Evolutionary conservation across 2,329 filamentous ascomycete genomes (phyloP).

Genomic region (Sarocladium kiliense): DNA sequence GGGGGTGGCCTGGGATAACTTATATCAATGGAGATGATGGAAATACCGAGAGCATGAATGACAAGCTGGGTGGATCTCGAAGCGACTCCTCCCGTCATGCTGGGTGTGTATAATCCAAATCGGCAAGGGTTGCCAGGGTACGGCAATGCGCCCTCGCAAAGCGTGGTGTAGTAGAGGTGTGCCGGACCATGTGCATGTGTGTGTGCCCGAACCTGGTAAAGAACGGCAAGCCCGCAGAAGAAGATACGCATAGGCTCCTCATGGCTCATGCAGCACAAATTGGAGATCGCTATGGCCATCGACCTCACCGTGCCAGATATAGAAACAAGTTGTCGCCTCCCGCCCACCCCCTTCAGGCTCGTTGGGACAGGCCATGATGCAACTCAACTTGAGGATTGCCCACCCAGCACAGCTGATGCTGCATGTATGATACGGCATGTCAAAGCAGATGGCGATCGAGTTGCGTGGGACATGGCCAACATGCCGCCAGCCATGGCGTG

Average conservation of each 20-base stretch:
- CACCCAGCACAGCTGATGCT: not conserved
- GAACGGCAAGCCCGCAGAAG: conserved; percentile 5
- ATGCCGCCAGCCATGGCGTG: conserved; percentile 1
- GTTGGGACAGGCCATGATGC: conserved; percentile 7
- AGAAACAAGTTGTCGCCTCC: conserved; percentile 8
- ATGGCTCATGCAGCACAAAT: conserved; percentile 10
- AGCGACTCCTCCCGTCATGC: conserved; percentile 1
- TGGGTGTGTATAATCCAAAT: conserved; percentile 9
- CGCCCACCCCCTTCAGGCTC: not conserved
- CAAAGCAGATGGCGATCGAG: not conserved
- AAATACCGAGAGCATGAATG: conserved; percentile 10
- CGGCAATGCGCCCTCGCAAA: conserved; percentile 1
- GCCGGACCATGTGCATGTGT: not conserved
- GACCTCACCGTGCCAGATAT: conserved; percentile 4
- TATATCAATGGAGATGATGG: conserved; percentile 9
- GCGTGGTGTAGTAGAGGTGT: not conserved
- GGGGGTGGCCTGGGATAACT: conserved; percentile 5
- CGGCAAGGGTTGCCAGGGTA: conserved; percentile 7
- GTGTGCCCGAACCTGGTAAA: conserved; percentile 5
- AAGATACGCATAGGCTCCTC: not conserved
- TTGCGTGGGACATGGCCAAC: not conserved
- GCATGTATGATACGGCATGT: not conserved
- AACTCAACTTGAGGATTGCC: not conserved
- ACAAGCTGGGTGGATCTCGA: conserved; percentile 6
- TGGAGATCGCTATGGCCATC: conserved; percentile 9